phyloP scores from a whole-genome alignment of 192 early-diverging fungal species.

The Pilaira anomala region DNA sequence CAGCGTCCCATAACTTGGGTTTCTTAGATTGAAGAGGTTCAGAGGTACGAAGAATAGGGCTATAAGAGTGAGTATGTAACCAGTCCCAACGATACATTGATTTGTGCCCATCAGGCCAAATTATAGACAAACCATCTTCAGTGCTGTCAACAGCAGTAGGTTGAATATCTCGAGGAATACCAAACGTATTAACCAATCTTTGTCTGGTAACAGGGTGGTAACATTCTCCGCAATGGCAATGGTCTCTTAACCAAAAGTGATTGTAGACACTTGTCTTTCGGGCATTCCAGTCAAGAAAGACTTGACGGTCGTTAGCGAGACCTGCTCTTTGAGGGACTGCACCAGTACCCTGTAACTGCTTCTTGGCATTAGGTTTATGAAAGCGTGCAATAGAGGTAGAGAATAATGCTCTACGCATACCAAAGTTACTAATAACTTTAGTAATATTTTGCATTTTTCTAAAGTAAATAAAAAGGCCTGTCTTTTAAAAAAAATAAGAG shows the following conservation, averaged over 20 bases:
- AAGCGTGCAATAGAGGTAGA: neutral
- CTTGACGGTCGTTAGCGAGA: conserved; percentile 28
- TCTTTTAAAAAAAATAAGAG: too few relatives aligned
- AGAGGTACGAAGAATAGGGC: conserved; percentile 44
- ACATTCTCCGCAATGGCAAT: conserved; percentile 75
- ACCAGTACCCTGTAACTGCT: conserved; percentile 14
- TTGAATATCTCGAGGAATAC: conserved; percentile 56
- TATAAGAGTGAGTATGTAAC: conserved; percentile 64
- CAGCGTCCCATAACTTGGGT: conserved; percentile 24
- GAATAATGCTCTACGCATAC: conserved; percentile 1
- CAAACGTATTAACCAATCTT: conserved; percentile 67
- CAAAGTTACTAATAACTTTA: too few relatives aligned
- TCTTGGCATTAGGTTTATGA: conserved; percentile 22
- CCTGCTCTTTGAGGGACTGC: conserved; percentile 19
- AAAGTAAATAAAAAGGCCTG: too few relatives aligned
- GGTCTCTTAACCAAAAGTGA: conserved; percentile 80
- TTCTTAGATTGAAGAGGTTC: conserved; percentile 10
- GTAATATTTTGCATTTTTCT: too few relatives aligned
- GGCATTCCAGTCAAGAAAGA: conserved; percentile 32
- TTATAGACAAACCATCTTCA: conserved; percentile 39
- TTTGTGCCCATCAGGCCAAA: conserved; percentile 59
- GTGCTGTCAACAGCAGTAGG: conserved; percentile 42
- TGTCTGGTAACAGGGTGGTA: conserved; percentile 77
- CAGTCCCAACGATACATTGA: conserved; percentile 58
- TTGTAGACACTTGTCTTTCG: conserved; percentile 43